These are phyloP conservation scores for Fusarium staphyleae DNA, from an alignment of 2,329 filamentous ascomycete genomes.

Conservation along the genomic window DNA sequence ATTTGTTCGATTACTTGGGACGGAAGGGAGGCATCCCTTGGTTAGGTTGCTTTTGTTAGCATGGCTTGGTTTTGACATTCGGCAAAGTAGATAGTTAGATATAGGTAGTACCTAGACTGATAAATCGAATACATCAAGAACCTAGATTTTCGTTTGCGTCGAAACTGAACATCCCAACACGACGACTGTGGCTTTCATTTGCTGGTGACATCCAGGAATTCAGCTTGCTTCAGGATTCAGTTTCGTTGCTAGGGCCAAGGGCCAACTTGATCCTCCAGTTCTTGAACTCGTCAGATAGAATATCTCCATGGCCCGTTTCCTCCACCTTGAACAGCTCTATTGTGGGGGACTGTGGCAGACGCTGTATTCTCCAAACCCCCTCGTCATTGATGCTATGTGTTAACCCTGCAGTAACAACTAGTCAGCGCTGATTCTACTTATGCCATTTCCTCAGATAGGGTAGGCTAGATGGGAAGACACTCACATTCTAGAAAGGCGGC, in stretches of 20 bases:
- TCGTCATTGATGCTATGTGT: slow-evolving; percentile 69
- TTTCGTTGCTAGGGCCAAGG: slow-evolving; percentile 42
- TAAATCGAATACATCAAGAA: slow-evolving; percentile 2
- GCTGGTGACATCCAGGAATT: too few relatives aligned
- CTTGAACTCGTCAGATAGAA: slow-evolving; percentile 79
- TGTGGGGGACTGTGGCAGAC: slow-evolving; percentile 64
- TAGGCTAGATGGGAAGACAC: slow-evolving; percentile 41
- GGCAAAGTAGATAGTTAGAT: slow-evolving; percentile 25
- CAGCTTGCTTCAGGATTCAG: slow-evolving; percentile 1
- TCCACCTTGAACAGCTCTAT: slow-evolving; percentile 80
- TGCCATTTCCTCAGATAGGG: not conserved
- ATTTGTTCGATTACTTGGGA: slow-evolving; percentile 15
- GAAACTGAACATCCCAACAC: not conserved
- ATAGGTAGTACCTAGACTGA: slow-evolving; percentile 17
- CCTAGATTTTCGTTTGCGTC: not conserved
- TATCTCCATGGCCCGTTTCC: slow-evolving; percentile 74
- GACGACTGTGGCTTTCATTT: too few relatives aligned
- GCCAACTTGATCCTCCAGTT: slow-evolving; percentile 72
- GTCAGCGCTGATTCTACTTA: not conserved
- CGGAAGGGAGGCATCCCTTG: slow-evolving; percentile 20
- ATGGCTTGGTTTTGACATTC: slow-evolving; percentile 2
- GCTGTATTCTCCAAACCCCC: slow-evolving; percentile 82
- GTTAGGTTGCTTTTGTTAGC: slow-evolving; percentile 15
- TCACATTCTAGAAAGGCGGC: slow-evolving; percentile 78
- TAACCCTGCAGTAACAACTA: slow-evolving; percentile 59